Base-by-base conservation (phyloP, 495 filamentous ascomycete species). In the Penicillium diatomitis region DNA sequence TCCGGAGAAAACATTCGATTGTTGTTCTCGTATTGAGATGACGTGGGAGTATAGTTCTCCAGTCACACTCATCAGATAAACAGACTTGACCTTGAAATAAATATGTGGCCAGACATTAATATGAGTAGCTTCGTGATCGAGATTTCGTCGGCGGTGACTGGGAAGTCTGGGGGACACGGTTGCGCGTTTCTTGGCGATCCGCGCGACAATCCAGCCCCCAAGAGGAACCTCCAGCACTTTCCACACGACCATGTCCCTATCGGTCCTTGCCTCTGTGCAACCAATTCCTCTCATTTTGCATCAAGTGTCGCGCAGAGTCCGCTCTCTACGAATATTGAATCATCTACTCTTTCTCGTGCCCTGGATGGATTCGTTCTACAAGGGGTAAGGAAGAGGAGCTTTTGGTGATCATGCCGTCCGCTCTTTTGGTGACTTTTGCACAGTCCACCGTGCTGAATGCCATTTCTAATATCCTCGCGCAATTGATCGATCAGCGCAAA, bases 391-490 rank as follows among this genome's bases (percentile, higher is more conserved):
- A 20, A 20, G 20, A 2, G 20, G 2, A 20, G 20, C 2, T 20
- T 20, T 20, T 20, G 20, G 20, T 20, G 20, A 20, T 20, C 20
- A 20, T 63, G 61, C 55, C 57, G 38, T 71, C 84, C 6, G 75
- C 84, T 0, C 71, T 91, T 38, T 69, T 82, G 27, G 71, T 58
- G 30, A 82, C 84, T 8, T 84, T 88, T 4, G 62, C 90, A 27
- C 85, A 91, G 62, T 76, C 86, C 9, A 79, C 79, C 10, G 49
- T 87, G 42, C 75, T 98, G 5, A 83, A 79, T 38, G 79, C 78
- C 50, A 71, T 86, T 4, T 90, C 89, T 50, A 95, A 94, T 55
- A 51, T 96, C 51, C 63, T 95, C 29, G 92, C 90, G 3, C 90
- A 96, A 62, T 63, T 72, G 37, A 80, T 96, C 49, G 77, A 83